These are phyloP conservation scores for Solanum okadae DNA, from an alignment of 257 asterid species.

Conservation along the genomic window DNA sequence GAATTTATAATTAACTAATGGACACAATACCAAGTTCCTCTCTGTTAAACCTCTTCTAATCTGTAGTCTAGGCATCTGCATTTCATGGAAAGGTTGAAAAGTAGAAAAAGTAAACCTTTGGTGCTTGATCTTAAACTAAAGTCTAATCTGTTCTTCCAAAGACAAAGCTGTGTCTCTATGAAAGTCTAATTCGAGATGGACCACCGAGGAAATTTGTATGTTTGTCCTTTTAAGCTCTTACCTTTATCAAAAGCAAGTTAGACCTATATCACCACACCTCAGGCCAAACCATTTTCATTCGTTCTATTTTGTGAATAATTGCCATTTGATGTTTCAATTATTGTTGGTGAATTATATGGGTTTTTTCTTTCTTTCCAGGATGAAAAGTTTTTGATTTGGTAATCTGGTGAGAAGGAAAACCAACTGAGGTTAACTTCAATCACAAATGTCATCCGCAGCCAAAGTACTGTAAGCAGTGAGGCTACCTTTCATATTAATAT, in stretches of 20 bases:
- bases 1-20: background rate
- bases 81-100: background rate
- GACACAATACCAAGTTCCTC: background rate
- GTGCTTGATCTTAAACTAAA: background rate
- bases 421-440: slow-evolving; percentile 26
- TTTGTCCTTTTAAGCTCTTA: background rate
- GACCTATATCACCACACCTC: background rate
- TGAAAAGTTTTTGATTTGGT: slow-evolving; percentile 37
- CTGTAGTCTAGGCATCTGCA: background rate
- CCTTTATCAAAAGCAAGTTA: background rate
- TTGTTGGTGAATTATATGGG: background rate
- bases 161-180: slow-evolving; percentile 11
- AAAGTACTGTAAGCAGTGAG: slow-evolving; percentile 21
- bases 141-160: slow-evolving; percentile 13
- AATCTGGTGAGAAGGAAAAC: slow-evolving; percentile 40
- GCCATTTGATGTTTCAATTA: background rate
- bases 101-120: background rate
- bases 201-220: background rate
- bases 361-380: slow-evolving; percentile 23
- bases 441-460: slow-evolving; percentile 19
- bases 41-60: background rate
- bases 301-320: background rate
- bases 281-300: background rate
- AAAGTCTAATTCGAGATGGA: background rate
- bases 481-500: background rate